phyloP scores from a whole-genome alignment of 2,329 filamentous ascomycete genomes.

The Furcasterigmium furcatum region DNA sequence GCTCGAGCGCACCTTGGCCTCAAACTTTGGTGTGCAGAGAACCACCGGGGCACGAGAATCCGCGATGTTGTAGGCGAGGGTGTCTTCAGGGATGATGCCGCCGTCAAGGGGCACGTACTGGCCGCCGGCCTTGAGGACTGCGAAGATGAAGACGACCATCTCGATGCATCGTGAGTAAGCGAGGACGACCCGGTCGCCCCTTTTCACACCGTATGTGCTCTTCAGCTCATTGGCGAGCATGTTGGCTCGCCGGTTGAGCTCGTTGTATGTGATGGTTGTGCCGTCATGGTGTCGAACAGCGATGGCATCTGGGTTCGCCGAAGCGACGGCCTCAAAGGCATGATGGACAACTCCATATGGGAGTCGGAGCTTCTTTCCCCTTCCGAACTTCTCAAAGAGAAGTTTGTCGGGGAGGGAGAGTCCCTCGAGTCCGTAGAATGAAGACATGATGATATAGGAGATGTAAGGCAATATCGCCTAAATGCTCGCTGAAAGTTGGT shows the following conservation, averaged over 20 bases:
- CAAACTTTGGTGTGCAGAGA: constrained; percentile 35
- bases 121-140: constrained; percentile 52
- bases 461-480: constrained; percentile 7
- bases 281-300: constrained; percentile 32
- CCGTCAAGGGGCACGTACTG: constrained; percentile 60
- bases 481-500: too few species aligned
- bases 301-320: constrained; percentile 27
- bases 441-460: too few species aligned
- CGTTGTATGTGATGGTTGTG: constrained; percentile 37
- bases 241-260: constrained; percentile 39
- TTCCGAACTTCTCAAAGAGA: constrained; percentile 13
- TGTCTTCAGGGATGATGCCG: constrained; percentile 44
- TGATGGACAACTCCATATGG: constrained; percentile 13
- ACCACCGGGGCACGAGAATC: constrained; percentile 41
- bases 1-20: constrained; percentile 9
- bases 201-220: constrained; percentile 30
- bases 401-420: constrained; percentile 10
- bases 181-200: constrained; percentile 47
- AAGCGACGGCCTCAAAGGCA: constrained; percentile 19
- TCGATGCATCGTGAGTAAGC: constrained; percentile 52
- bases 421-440: constrained; percentile 11
- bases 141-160: constrained; percentile 55
- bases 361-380: constrained; percentile 4
- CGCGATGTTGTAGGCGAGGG: constrained; percentile 43
- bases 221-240: constrained; percentile 35